Conservation (phyloP, 257 asterid genomes). For the Linderniella brevidens region DNA sequence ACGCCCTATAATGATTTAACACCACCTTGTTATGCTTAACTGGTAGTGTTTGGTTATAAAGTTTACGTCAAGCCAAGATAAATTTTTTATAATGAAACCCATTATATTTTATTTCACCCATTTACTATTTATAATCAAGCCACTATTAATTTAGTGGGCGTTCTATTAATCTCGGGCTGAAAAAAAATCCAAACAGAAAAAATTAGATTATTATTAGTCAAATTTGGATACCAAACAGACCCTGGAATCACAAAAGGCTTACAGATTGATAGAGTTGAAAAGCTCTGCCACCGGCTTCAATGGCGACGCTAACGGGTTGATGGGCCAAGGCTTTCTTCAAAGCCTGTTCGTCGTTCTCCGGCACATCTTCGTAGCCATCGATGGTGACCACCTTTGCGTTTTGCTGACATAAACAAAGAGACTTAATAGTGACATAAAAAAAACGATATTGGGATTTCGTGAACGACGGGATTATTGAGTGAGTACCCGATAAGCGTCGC, state of each 20-base stretch:
- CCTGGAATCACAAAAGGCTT: background rate
- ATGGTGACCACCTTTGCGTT: conserved; percentile 3
- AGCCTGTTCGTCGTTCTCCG: background rate
- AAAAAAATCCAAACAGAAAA: too few species aligned
- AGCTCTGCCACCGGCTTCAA: conserved; percentile 2
- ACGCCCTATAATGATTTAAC: conserved; percentile 23
- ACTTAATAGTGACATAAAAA: conserved; percentile 6
- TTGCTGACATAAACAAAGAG: background rate
- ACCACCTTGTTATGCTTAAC: background rate
- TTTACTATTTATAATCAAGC: too few species aligned
- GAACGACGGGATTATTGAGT: too few species aligned
- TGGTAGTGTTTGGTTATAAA: too few species aligned
- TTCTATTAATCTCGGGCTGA: too few species aligned
- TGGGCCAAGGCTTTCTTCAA: conserved; percentile 1
- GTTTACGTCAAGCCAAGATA: too few species aligned
- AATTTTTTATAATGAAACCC: too few species aligned
- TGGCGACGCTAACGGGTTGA: conserved; percentile 5
- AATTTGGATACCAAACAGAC: too few species aligned
- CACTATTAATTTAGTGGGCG: too few species aligned
- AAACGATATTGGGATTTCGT: too few species aligned
- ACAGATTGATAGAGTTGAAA: conserved; percentile 4
- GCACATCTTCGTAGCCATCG: conserved; percentile 1
- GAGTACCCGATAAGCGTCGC: conserved; percentile 29
- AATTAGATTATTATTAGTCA: too few species aligned
- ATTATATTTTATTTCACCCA: too few species aligned